phyloP scores from a whole-genome alignment of 306 rosid genomes.

The Cicer chorassanicum region DNA sequence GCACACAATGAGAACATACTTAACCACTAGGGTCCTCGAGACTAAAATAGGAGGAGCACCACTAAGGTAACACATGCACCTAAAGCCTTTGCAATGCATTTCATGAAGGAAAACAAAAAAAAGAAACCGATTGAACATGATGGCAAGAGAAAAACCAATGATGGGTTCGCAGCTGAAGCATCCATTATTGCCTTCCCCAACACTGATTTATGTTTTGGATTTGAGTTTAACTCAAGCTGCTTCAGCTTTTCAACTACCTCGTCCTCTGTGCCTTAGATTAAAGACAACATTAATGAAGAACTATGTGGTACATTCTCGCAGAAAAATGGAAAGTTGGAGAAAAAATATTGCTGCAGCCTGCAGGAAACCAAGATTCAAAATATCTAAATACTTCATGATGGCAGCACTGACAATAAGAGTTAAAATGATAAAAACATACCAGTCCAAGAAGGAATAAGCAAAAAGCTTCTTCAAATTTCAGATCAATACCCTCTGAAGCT shows the following conservation, averaged over 20 bases:
- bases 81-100: conserved; percentile 38
- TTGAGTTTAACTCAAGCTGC: conserved; percentile 70
- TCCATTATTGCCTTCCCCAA: conserved; percentile 73
- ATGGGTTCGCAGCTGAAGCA: conserved; percentile 61
- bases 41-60: conserved; percentile 14
- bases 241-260: conserved; percentile 78
- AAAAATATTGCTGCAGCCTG: conserved; percentile 38
- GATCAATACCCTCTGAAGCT: conserved; percentile 80
- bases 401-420: conserved; percentile 31
- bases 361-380: conserved; percentile 45
- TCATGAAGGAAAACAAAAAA: conserved; percentile 39
- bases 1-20: background rate
- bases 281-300: conserved; percentile 42
- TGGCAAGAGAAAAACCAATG: conserved; percentile 61
- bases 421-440: conserved; percentile 53
- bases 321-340: conserved; percentile 18
- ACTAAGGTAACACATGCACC: conserved; percentile 16
- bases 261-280: conserved; percentile 73
- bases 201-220: conserved; percentile 59
- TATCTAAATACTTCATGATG: conserved; percentile 31
- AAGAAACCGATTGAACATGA: conserved; percentile 32
- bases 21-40: conserved; percentile 16
- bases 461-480: conserved; percentile 87
- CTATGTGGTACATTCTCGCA: conserved; percentile 16
- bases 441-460: conserved; percentile 84